Base-by-base conservation (phyloP, 768 basidiomycete species). In the Botryobasidium botryosum region DNA sequence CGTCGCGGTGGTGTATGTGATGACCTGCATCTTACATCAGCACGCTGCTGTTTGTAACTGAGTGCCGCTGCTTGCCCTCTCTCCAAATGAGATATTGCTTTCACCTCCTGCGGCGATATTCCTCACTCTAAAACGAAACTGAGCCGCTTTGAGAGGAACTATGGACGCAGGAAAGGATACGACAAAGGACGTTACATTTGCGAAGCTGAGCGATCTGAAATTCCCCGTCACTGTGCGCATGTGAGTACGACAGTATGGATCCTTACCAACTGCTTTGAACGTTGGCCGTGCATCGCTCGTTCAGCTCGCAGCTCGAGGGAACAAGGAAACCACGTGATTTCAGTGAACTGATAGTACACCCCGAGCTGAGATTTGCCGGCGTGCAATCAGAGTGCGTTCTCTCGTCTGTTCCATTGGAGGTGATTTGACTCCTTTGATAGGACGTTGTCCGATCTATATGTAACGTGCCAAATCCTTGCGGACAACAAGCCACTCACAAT, bases 401-500 rank as follows among this genome's bases (percentile, higher is more conserved):
- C 35, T 54, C 32, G 50, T 48, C 27, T 49, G 27, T 2, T 48
- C 50, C 42, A 52, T 24, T 25, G 35, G 51, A 35, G 59, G 13
- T 25, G 25, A 33, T 26, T 13, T 29, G 40, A 28, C 5, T 6
- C 17, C 13, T 32, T 12, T 18, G 54, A 51, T 64, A 94, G 88
- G 52, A 77, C 75, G 12, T 73, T 81, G 52, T 84, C 90, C 57
- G 94, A 97, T 62, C 72, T 97, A 46, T 92, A 87, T 62, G 81
- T 96, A 43, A 87, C 84, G 8, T 81, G 86, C 57, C 85, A 92
- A 57, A 75, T 99, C 13, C 70, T 85, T 49, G 83, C 87, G 8
- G 87, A 94, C 58, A 92, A 92, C 60, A 87, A 90, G 56, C 86
- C 85, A 0, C 66, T 92, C 35, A 90, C 90, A 0, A 82, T 92